Evolutionary conservation across 352 stramenopile species (phyloP), one percentile per base, ranked within the genome.

Genomic region (Globisporangium cederbergense): DNA sequence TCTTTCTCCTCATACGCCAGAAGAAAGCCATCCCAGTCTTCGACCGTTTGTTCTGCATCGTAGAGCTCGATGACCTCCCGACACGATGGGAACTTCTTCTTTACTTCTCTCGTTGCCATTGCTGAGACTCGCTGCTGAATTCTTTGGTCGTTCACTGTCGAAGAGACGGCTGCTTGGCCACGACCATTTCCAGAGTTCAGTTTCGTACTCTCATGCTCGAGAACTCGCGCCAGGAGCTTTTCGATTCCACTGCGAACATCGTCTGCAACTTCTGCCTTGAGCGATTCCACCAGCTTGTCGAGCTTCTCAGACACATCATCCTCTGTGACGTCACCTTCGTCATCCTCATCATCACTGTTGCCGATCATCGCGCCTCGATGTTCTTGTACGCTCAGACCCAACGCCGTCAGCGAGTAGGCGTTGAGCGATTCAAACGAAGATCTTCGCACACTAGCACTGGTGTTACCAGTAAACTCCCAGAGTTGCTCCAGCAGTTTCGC

Each of bases 51-150:
- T 18, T 51, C 54, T 20, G 40, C 45, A 14, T 40, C 28, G 43
- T 69, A 74, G 22, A 73, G 36, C 20, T 60, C 65, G 6, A 73
- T 61, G 30, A 78, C 64, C 32, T 78, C 66, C 0, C 54, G 32
- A 54, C 65, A 69, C 9, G 64, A 64, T 13, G 77, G 78, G 2
- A 89, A 58, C 4, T 77, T 73, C 16, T 77, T 75, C 28, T 77
- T 83, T 59, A 85, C 59, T 55, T 89, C 82, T 54, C 78, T 87
- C 1, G 81, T 90, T 0, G 79, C 81, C 22, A 74, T 67, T 45
- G 74, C 70, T n/a, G 82, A 91, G 25, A 88, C 50, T 25, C 67
- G 32, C 22, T 71, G 66, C 32, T 46, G 66, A 57, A 61, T 52
- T 52, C 56, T 63, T 9, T 65, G 59, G 20, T 68, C 67, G 25